These are phyloP conservation scores for Kodamaea alishanica DNA, from an alignment of 1,139 yeast species.

Conservation along the genomic window DNA sequence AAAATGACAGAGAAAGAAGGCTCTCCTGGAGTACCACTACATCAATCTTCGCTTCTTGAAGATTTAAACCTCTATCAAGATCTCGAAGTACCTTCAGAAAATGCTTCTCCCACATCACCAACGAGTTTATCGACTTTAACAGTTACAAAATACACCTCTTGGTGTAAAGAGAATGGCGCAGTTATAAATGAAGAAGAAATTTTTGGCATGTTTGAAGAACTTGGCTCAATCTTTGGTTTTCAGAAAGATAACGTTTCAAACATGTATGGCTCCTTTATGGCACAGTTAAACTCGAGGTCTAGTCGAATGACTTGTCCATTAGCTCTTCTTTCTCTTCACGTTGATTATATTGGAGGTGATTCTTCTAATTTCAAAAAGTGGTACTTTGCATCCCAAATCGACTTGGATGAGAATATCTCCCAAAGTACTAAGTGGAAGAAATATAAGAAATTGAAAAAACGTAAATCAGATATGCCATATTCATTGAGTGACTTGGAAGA, in stretches of 20 bases:
- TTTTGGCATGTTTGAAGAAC: constrained; percentile 17
- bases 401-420: constrained; percentile 4
- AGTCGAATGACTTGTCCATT: constrained; percentile 34
- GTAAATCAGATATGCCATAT: constrained; percentile 8
- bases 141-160: constrained; percentile 21
- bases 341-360: constrained; percentile 43
- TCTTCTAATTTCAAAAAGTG: constrained; percentile 39
- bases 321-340: constrained; percentile 37
- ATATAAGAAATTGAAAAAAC: neutral
- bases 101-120: too few species aligned
- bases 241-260: constrained; percentile 35
- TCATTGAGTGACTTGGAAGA: constrained; percentile 15
- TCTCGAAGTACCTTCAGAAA: too few species aligned
- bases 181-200: constrained; percentile 20
- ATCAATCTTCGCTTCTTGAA: too few species aligned
- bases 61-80: too few species aligned
- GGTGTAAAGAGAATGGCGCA: constrained; percentile 38
- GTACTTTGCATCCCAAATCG: constrained; percentile 35
- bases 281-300: constrained; percentile 38
- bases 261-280: constrained; percentile 39
- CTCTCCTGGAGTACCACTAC: too few species aligned
- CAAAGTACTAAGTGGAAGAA: neutral
- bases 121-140: too few species aligned
- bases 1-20: too few species aligned
- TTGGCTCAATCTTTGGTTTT: constrained; percentile 29